Percentiles rank a stretch among this genome's conserved stretches.
phyloP scores from a whole-genome alignment of 768 basidiomycete species.

The Dacryopinax spathularia region DNA sequence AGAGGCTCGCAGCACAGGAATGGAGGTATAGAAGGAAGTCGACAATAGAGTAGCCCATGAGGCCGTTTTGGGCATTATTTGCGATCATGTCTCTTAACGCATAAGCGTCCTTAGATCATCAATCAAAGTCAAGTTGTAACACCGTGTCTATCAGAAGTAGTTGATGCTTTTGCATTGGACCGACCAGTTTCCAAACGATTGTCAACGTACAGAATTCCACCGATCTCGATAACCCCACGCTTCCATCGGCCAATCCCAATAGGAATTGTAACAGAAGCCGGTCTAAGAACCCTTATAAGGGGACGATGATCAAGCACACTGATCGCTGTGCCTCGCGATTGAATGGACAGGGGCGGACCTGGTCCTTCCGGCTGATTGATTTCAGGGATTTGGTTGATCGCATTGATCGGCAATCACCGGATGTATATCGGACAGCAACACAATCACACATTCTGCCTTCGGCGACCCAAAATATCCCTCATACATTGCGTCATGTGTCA shows the following conservation, averaged over 20 bases:
- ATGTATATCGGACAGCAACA: no score
- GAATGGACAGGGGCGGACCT: background rate
- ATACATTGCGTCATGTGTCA: no score
- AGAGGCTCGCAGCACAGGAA: conserved; percentile 35
- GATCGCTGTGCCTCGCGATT: background rate
- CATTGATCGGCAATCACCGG: background rate
- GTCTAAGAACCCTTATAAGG: background rate
- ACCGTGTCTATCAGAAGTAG: background rate
- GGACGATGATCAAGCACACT: background rate
- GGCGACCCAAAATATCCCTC: no score
- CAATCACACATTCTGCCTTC: background rate
- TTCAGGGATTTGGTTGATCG: no score
- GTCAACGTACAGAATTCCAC: background rate
- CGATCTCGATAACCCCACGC: background rate
- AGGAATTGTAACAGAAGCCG: background rate
- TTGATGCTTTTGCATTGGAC: background rate
- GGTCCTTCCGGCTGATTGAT: background rate
- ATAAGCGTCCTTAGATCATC: background rate
- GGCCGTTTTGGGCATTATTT: no score
- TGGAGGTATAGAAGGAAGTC: background rate
- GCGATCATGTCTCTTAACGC: background rate
- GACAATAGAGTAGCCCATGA: background rate
- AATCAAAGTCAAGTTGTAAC: background rate
- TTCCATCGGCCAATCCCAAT: background rate
- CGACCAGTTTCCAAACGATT: background rate